Base-by-base conservation (phyloP, 1,284 basidiomycete species). In the Earliella scabrosa region DNA sequence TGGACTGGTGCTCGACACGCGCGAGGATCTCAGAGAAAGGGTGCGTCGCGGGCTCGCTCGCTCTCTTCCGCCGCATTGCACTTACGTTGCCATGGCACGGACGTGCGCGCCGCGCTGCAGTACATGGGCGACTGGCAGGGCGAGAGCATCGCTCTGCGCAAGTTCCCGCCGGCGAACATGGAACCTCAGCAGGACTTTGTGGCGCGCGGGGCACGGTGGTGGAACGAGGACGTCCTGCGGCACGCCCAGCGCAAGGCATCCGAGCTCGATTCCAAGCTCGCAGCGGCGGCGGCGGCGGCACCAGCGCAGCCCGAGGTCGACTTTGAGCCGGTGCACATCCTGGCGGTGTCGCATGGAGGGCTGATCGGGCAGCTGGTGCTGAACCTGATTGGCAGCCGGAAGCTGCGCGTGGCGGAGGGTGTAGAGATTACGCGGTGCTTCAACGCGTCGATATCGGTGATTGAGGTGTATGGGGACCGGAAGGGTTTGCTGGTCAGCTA, bases 261-360 rank as follows among this genome's bases (percentile, higher is more conserved):
- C n/a, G 45, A 52, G 23, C 51, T 57, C 24, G 38, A 16, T 49
- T 24, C 23, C 40, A 50, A 24, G 40, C 27, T 41, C 38, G 34
- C 29, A 31, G 7, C 29, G 13, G 13, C 29, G 13, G 7, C 29
- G 29, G 7, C 13, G 29, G 7, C 6, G 29, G 13, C 29, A 31
- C 13, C 29, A 31, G 29, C 29, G 44, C n/a, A 5, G 45, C 14
- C 1, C n/a, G 50, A 39, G 18, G 32, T 38, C n/a, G 51, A 44
- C 21, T 60, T 60, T 21, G 61, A 58, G 43, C 64, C 75, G 47
- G 68, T 70, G 53, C 71, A 79, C 59, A 75, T 90, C 41, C 76
- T 92, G 24, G 78, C 85, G 4, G 80, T 84, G 51, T 82, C 84
- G 35, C 89, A 92, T 58, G 88, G 87, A 2, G 88, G 82, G 0